Evolutionary conservation across 1,284 basidiomycete species (phyloP), one percentile per base, ranked within the genome.

Genomic region (Cronartium quercuum): DNA sequence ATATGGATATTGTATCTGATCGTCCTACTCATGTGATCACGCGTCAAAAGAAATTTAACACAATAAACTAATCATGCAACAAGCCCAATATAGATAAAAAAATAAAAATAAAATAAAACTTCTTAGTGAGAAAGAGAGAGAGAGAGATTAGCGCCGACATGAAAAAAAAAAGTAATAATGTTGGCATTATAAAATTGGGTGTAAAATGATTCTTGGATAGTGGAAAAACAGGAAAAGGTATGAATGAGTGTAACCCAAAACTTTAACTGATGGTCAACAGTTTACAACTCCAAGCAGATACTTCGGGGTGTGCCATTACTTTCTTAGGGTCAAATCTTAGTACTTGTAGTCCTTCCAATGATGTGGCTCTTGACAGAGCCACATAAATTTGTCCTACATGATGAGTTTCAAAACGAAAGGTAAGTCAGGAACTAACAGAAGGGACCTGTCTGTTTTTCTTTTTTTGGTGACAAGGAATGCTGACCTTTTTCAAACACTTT

Each of bases 321-420:
- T 94, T 95, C 41, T 82, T 86, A 0, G 89, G 83, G 78, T 91
- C 87, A 74, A 82, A 82, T 1, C 80, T 79, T 10, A 80, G 44
- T n/a, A 82, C 80, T 74, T 82, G 80, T 47, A 82, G 76, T 1
- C 81, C 81, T 38, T 82, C 81, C 15, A 82, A 76, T 51, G 80
- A 81, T 2, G 81, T 82, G 15, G 81, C 82, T 12, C 82, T 77
- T 15, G 81, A 82, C 12, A 82, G 76, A 0, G 82, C 82, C 6
- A 82, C 82, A 65, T 82, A 82, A 6, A 81, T 81, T 76, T 82
- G 81, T 7, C 76, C 76, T 76, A 9, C 3, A 57, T 40, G 13
- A 57, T 37, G 24, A 62, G 58, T 67, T 35, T n/a, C n/a, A n/a
- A n/a, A n/a, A n/a, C n/a, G n/a, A n/a, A n/a, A n/a, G n/a, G 3